phyloP scores from a whole-genome alignment of 805 yeast species.

The Hanseniaspora clermontiae region DNA sequence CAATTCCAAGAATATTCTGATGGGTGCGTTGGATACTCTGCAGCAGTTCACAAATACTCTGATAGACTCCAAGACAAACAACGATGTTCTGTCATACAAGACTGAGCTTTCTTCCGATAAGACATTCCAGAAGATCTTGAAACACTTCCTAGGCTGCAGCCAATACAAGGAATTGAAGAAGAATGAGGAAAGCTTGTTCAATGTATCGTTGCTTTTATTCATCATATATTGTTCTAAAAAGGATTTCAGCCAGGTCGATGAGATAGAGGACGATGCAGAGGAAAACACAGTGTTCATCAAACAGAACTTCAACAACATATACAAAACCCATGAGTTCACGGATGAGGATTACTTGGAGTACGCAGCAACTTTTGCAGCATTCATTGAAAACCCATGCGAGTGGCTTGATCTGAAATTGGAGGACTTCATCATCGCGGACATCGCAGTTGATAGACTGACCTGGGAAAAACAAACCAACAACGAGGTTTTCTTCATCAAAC shows the following conservation, averaged over 20 bases:
- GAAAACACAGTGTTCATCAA: background rate
- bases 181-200: conserved; percentile 5
- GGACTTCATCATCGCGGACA: conserved; percentile 36
- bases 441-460: conserved; percentile 39
- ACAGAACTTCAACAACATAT: background rate
- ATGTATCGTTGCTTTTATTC: background rate
- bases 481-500: conserved; percentile 29
- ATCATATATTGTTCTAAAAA: background rate
- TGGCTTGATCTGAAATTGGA: conserved; percentile 36
- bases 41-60: conserved; percentile 25
- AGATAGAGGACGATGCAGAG: background rate
- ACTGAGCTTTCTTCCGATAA: conserved; percentile 20
- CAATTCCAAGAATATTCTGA: conserved; percentile 39
- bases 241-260: background rate
- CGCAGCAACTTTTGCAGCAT: conserved; percentile 16
- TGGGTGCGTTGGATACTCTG: conserved; percentile 31
- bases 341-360: conserved; percentile 8
- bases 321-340: background rate
- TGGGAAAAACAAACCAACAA: conserved; percentile 31
- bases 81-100: conserved; percentile 42
- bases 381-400: conserved; percentile 4
- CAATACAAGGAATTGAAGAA: conserved; percentile 3
- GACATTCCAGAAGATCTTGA: background rate
- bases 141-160: background rate
- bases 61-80: conserved; percentile 34